Evolutionary conservation across 2,329 filamentous ascomycete genomes (phyloP), one percentile per base, ranked within the genome.

Genomic region (Diplocarpon rosae): DNA sequence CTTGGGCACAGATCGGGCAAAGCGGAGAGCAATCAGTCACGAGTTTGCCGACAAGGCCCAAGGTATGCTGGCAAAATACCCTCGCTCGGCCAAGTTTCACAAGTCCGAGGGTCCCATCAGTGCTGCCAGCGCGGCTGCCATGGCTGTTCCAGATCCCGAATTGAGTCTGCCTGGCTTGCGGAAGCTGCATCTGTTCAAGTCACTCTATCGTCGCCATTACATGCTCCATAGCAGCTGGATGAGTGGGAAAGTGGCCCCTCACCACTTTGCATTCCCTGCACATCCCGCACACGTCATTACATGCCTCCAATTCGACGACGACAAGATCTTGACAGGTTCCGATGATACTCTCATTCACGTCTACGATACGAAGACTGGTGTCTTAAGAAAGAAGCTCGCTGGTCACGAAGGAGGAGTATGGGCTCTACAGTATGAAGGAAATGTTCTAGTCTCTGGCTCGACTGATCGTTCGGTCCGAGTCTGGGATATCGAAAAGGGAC

Each of bases 381-480:
- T 83, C 52, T 67, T 95, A 30, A 78, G 85, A 38, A 86, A 80
- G 59, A 86, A 83, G 52, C 76, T 98, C 2, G 83, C 89, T 58
- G 92, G 92, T 1, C 92, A 98, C 56, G 92, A 98, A 63, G 92
- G 92, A 29, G 92, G 92, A 37, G 92, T 98, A 1, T 98, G 92
- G 92, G 92, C 92, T 27, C 68, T 98, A 42, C 89, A 96, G 63
- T 98, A 96, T 61, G 83, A 95, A 60, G 90, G 89, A 40, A 95
- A 96, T 60, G 87, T 85, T 13, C 69, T 98, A 15, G 92, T 98
- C 2, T 98, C 92, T 13, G 92, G 92, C 2, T 95, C 89, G 6
- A 98, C 92, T 0, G 92, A 98, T 65, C 76, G 92, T 37, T 94
- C 92, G 10, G 92, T 98, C n/a, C 80, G 92, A n/a, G 90, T 98